Evolutionary conservation across 1,284 basidiomycete genomes (phyloP), one percentile per base, ranked within the genome.

Genomic region (Cystobasidium sp.): DNA sequence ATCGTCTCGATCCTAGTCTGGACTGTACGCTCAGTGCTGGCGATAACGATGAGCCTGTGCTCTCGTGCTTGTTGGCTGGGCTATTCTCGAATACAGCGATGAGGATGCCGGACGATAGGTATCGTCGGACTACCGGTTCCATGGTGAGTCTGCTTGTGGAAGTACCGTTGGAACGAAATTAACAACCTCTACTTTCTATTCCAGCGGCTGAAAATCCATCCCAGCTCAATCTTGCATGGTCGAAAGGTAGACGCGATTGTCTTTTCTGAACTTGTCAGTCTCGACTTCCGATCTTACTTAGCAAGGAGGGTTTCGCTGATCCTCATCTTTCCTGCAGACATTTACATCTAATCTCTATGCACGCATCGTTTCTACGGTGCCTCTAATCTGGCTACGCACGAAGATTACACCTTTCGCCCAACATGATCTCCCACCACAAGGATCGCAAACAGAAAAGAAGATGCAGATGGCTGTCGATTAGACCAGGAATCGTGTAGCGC

Each of bases 301-400:
- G 12, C 24, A 20, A 9, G 20, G 20, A 1, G 43, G 43, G n/a
- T 12, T 8, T 67, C 46, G 47, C 51, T 74, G 10, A 39, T 37
- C 2, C 22, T 20, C 24, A 6, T 20, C 6, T 18, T 14, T 41
- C 56, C 44, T 37, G 0, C 75, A 92, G 92, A 86, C 93, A 22
- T 89, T 91, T 80, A 97, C 94, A 24, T 90, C 88, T 52, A 88
- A 90, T 65, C 89, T 92, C 51, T 96, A 94, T 79, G 94, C 93
- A 1, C 89, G 93, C 3, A 91, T 90, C 37, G 93, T 94, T 6
- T 94, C 92, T 0, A 85, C 88, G 0, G 88, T 97, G 59, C 88
- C 90, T 16, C 89, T 89, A 78, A 82, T 82, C 37, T 87, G 85
- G 84, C 82, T 88, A 24, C 66, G 70, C 6, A 71, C 59, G 10